Conservation (phyloP, 306 rosid species). For the Rubus idaeus region DNA sequence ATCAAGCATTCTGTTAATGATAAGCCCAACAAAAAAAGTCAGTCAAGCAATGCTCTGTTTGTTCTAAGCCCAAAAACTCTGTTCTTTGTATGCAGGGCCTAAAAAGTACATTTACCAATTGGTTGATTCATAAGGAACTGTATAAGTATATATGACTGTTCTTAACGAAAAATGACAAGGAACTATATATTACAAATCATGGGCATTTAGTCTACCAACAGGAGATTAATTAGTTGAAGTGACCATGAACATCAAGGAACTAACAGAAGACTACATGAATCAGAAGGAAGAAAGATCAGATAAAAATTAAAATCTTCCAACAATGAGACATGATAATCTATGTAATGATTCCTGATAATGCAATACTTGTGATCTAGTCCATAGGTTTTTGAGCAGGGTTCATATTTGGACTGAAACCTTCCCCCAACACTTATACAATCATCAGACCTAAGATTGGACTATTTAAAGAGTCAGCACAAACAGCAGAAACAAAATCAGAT, state of each 20-base stretch:
- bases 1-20: neutral
- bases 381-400: neutral
- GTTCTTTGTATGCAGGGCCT: neutral
- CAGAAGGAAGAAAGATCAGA: neutral
- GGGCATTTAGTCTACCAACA: neutral
- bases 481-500: neutral
- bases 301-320: no score
- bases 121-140: neutral
- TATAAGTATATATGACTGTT: neutral
- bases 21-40: neutral
- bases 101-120: neutral
- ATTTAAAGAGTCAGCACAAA: neutral
- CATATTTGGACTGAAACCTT: neutral
- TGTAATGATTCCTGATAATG: neutral
- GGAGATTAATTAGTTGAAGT: neutral
- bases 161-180: neutral
- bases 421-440: neutral
- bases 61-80: neutral
- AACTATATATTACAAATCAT: neutral
- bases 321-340: neutral
- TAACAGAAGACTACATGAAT: conserved; percentile 9
- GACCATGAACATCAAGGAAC: neutral
- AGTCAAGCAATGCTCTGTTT: no score
- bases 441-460: neutral
- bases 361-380: neutral